phyloP scores from a whole-genome alignment of 345 rosid species.

The Fremontodendron californicum region DNA sequence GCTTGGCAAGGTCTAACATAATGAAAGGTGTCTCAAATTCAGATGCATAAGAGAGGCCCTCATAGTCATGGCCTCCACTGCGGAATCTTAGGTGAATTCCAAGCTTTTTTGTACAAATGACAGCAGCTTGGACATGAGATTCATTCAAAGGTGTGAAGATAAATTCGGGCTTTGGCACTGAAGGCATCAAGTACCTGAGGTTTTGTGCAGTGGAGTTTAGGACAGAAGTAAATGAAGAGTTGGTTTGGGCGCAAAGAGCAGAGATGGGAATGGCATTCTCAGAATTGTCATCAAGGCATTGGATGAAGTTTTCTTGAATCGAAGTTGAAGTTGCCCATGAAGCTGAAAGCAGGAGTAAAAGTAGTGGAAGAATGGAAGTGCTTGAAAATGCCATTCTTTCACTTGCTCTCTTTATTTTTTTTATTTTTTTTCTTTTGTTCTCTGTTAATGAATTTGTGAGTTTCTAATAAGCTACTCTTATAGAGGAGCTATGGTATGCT shows the following conservation, averaged over 20 bases:
- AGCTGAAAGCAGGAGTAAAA: constrained; percentile 25
- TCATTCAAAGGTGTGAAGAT: constrained; percentile 48
- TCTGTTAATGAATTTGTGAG: too few relatives aligned
- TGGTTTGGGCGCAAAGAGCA: constrained; percentile 27
- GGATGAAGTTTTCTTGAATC: constrained; percentile 38
- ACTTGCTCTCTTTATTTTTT: too few relatives aligned
- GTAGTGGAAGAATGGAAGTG: constrained; percentile 8
- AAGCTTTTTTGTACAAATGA: constrained; percentile 48
- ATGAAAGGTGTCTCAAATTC: constrained; percentile 46
- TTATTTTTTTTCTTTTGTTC: too few relatives aligned
- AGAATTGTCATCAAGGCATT: constrained; percentile 36
- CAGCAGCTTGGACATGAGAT: constrained; percentile 57
- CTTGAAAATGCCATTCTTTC: too few relatives aligned
- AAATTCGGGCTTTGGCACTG: constrained; percentile 55
- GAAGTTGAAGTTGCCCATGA: too few relatives aligned
- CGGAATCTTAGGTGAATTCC: constrained; percentile 46
- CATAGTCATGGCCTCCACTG: constrained; percentile 73
- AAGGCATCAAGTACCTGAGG: constrained; percentile 34
- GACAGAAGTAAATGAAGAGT: constrained; percentile 35
- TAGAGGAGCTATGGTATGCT: background rate
- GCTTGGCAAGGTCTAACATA: constrained; percentile 43
- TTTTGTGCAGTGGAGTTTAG: constrained; percentile 51
- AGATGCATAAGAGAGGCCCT: constrained; percentile 62
- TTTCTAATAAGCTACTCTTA: too few relatives aligned
- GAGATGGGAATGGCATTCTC: constrained; percentile 18